Percentiles rank a stretch among this genome's conserved stretches.
These are phyloP conservation scores for Verruconis gallopava DNA, from an alignment of 2,329 filamentous ascomycete genomes.

Conservation along the genomic window DNA sequence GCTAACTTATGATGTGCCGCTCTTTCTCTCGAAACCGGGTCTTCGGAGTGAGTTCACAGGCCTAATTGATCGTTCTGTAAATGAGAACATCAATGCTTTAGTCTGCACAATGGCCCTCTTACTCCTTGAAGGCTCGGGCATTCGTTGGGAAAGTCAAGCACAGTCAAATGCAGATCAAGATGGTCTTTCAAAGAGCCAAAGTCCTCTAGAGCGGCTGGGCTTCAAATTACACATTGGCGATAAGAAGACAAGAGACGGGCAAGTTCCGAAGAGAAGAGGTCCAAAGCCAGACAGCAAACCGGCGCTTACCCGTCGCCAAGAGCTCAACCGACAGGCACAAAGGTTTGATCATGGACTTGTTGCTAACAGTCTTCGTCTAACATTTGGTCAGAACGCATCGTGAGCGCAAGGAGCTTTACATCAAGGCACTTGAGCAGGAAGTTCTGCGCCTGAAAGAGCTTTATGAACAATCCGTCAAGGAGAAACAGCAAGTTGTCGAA, in stretches of 20 bases:
- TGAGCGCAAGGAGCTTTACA: conserved; percentile 91
- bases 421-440: conserved; percentile 85
- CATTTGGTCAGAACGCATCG: conserved; percentile 64
- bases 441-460: conserved; percentile 78
- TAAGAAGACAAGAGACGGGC: conserved; percentile 46
- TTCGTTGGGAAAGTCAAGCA: conserved; percentile 1
- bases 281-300: conserved; percentile 96
- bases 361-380: conserved; percentile 3
- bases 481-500: conserved; percentile 60
- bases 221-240: conserved; percentile 11
- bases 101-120: too few relatives aligned
- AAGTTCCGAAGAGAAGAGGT: conserved; percentile 75
- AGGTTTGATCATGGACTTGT: conserved; percentile 42
- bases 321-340: conserved; percentile 90
- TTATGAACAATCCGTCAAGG: conserved; percentile 59
- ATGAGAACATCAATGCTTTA: too few relatives aligned
- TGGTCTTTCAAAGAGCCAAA: conserved; percentile 3
- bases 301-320: conserved; percentile 79
- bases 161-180: conserved; percentile 2
- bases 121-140: conserved; percentile 1
- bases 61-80: too few relatives aligned
- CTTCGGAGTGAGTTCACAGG: too few relatives aligned
- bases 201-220: conserved; percentile 9
- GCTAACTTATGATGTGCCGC: too few relatives aligned
- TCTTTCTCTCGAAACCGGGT: too few relatives aligned